phyloP scores from a whole-genome alignment of 306 rosid genomes.

The Prunus persica region DNA sequence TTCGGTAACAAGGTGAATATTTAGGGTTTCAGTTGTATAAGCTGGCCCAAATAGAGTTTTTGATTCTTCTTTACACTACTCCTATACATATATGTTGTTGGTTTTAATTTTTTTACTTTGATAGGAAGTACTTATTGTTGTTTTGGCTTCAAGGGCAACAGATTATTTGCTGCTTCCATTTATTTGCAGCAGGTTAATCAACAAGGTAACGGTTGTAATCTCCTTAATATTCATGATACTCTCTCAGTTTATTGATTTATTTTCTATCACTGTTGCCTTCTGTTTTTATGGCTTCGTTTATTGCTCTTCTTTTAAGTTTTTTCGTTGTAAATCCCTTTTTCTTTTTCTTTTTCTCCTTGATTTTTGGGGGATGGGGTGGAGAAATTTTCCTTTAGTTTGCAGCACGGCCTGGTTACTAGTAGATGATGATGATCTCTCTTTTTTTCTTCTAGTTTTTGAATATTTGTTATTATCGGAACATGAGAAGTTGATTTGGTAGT shows the following conservation, averaged over 20 bases:
- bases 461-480: not conserved
- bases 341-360: not conserved
- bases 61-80: not conserved
- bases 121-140: constrained; percentile 13
- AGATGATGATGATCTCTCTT: not conserved
- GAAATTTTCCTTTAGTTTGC: not conserved
- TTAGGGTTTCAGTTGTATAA: not conserved
- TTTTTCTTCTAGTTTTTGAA: too few relatives aligned
- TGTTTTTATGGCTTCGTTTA: constrained; percentile 14
- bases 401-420: not conserved
- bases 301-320: not conserved
- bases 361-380: not conserved
- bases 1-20: constrained; percentile 4
- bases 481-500: not conserved
- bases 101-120: not conserved
- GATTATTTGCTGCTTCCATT: not conserved
- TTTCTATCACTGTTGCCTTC: not conserved
- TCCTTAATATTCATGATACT: not conserved
- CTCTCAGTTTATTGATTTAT: not conserved
- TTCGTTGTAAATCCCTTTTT: not conserved
- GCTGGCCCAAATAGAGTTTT: not conserved
- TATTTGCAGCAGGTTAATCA: constrained; percentile 20
- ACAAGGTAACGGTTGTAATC: constrained; percentile 36
- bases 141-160: constrained; percentile 25
- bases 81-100: not conserved